phyloP scores from a whole-genome alignment of 2,329 filamentous ascomycete species.

The Trichocomaceae sp. region DNA sequence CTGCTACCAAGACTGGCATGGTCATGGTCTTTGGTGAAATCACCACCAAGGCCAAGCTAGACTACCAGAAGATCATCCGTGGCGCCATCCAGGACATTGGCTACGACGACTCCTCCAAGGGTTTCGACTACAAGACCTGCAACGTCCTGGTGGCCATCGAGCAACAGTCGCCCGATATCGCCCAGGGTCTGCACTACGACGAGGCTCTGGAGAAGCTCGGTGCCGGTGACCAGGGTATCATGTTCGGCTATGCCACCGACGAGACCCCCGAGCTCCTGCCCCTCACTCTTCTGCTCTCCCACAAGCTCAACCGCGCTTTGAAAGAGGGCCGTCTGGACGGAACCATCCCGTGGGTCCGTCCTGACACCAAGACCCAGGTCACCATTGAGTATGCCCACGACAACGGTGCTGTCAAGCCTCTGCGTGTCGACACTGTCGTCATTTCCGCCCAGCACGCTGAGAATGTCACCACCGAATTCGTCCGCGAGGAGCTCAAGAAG shows the following conservation, averaged over 20 bases:
- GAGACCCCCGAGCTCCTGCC: conserved; percentile 97
- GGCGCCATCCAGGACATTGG: conserved; percentile 95
- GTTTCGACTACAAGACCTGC: conserved; percentile 99
- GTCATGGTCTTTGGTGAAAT: conserved; percentile 99
- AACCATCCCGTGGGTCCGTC: conserved; percentile 84
- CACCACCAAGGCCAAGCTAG: conserved; percentile 87
- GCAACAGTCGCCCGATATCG: conserved; percentile 98
- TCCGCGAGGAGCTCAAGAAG: conserved; percentile 96
- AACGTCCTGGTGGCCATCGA: conserved; percentile 98
- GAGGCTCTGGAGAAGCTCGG: conserved; percentile 95
- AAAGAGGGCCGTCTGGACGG: conserved; percentile 80
- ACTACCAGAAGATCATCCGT: conserved; percentile 98
- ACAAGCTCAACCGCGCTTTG: conserved; percentile 97
- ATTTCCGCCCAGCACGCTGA: conserved; percentile 91
- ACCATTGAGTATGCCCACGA: conserved; percentile 99
- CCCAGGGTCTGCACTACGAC: conserved; percentile 97
- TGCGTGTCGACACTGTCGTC: conserved; percentile 93
- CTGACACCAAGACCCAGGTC: conserved; percentile 99
- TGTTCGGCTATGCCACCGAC: conserved; percentile 99
- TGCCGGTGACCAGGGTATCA: conserved; percentile 99
- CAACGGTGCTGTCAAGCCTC: conserved; percentile 78
- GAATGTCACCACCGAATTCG: conserved; percentile 80
- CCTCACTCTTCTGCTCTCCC: conserved; percentile 84
- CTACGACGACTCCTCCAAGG: conserved; percentile 94
- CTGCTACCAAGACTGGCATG: conserved; percentile 99